Evolutionary conservation across 805 yeast genomes (phyloP), one percentile per base, ranked within the genome.

Genomic region (Nakazawaea anatomiae): DNA sequence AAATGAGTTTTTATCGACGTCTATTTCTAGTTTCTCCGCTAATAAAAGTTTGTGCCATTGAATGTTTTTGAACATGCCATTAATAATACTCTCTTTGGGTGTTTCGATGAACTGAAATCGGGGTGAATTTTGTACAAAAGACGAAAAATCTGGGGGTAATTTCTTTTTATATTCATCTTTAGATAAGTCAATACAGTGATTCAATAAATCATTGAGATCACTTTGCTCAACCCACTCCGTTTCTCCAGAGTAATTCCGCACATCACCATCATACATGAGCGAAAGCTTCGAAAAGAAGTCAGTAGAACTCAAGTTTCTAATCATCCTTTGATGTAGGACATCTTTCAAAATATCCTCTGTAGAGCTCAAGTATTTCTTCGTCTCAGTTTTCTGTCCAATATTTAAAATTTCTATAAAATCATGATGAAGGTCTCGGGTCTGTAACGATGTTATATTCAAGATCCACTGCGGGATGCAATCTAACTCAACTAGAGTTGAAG

Each of bases 381-480:
- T 5, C 5, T 12, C 12, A 7, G 2, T n/a, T n/a, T n/a, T 7
- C 14, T 7, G 5, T 5, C 27, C 6, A 3, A 57, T 60, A 2
- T 52, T 52, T 36, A 27, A 9, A 25, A 50, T 28, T 25, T 76
- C 83, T 2, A 66, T 50, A 52, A 83, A 77, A 48, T 73, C 71
- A 51, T 72, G 64, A 60, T 85, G 90, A 5, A 80, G 55, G 48
- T 76, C 69, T 34, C 82, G 60, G 51, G 74, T 75, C 4, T 57
- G 58, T 8, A 83, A 44, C 0, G 67, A 67, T 1, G 58, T 48
- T 28, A 90, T 66, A 61, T 91, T 90, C 7, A 67, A 34, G 10
- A 92, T 85, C 63, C 75, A 68, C n/a, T 69, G 73, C 0, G 89
- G 83, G 5, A 72, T 57, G 1, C 85, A 67, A 63, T 92, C 97